A percentile compares a stretch with the other conserved stretches of the same genome.
These are phyloP conservation scores for Cadophora sp. DNA, from an alignment of 2,329 filamentous ascomycete genomes.

Conservation along the genomic window DNA sequence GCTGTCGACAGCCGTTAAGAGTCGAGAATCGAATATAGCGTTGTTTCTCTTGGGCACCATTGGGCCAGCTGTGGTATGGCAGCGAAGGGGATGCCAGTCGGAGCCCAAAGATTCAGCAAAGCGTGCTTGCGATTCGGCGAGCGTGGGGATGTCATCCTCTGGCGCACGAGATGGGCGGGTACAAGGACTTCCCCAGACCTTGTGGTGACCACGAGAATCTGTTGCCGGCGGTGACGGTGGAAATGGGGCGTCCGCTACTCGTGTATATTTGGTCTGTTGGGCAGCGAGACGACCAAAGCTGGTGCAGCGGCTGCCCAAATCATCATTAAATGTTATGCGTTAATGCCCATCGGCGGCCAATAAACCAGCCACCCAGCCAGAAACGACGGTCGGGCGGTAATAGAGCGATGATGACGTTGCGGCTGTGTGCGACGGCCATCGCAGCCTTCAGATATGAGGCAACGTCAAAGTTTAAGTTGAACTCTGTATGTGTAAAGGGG, in stretches of 20 bases:
- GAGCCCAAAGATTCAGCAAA: conserved; percentile 15
- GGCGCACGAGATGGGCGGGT: conserved; percentile 10
- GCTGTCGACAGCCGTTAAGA: conserved; percentile 11
- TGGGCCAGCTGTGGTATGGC: conserved; percentile 17
- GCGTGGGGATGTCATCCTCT: background rate
- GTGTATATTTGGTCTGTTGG: conserved; percentile 19
- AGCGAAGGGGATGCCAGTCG: conserved; percentile 17
- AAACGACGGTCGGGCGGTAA: conserved; percentile 5
- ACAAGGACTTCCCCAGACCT: conserved; percentile 17
- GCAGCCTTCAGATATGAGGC: background rate
- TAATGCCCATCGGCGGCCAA: conserved; percentile 23
- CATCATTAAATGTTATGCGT: conserved; percentile 23
- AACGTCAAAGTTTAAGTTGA: background rate
- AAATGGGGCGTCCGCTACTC: conserved; percentile 7
- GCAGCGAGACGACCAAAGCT: conserved; percentile 15
- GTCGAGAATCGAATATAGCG: conserved; percentile 13
- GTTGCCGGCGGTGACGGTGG: background rate
- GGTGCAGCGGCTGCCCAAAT: conserved; percentile 21
- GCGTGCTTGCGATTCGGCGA: conserved; percentile 7
- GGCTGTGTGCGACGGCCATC: background rate
- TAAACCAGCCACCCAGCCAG: conserved; percentile 7
- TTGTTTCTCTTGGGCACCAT: conserved; percentile 29
- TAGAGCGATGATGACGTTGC: background rate
- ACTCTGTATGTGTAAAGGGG: background rate
- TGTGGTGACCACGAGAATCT: background rate